A percentile compares a stretch with the other conserved stretches of the same genome.
phyloP scores from a whole-genome alignment of 257 asterid genomes.

The Solanum okadae region DNA sequence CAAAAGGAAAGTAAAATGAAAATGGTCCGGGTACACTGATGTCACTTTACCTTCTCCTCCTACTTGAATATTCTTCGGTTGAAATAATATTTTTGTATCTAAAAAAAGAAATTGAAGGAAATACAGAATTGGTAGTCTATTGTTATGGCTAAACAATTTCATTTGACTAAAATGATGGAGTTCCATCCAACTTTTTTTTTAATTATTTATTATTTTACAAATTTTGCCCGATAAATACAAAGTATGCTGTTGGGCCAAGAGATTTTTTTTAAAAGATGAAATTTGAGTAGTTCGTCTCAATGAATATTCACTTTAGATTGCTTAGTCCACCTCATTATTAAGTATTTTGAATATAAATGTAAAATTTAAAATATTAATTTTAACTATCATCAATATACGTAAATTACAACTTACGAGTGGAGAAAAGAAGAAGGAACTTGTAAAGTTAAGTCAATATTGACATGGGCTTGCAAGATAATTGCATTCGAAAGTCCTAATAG shows the following conservation, averaged over 20 bases:
- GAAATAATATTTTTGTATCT: neutral
- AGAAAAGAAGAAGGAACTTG: neutral
- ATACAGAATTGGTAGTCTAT: no score
- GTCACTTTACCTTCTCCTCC: neutral
- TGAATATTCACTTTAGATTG: neutral
- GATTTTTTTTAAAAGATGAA: neutral
- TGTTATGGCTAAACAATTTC: no score
- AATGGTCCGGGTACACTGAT: neutral
- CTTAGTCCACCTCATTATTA: neutral
- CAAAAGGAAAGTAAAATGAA: neutral
- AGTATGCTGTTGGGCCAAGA: no score
- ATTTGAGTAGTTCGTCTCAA: neutral
- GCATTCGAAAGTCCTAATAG: neutral
- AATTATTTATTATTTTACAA: no score
- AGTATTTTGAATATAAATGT: neutral
- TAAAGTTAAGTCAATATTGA: neutral
- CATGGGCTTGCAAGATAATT: neutral
- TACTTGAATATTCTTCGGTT: constrained; percentile 50
- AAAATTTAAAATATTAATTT: no score
- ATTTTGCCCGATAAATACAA: no score
- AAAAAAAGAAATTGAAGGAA: no score
- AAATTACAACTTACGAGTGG: neutral
- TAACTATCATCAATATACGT: neutral
- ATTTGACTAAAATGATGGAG: no score
- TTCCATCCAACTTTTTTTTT: no score